phyloP scores from a whole-genome alignment of 345 rosid species.

The Ailanthus altissimus region DNA sequence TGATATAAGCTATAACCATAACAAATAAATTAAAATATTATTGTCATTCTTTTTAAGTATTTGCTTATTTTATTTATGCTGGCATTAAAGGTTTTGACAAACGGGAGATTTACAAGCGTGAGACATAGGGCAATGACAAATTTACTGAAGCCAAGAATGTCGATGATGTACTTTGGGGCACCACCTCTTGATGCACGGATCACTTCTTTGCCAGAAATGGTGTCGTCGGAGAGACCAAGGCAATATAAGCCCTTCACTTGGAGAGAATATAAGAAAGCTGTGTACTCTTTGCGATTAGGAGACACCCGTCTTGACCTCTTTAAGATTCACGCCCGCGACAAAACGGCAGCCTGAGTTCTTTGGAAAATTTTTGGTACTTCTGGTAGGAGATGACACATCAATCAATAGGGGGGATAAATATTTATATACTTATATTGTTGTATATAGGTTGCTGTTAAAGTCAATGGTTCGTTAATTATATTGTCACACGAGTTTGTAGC shows the following conservation, averaged over 20 bases:
- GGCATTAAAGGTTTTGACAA: constrained; percentile 62
- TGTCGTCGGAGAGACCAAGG: constrained; percentile 50
- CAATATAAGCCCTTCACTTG: constrained; percentile 72
- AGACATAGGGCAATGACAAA: constrained; percentile 76
- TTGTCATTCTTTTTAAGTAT: background rate
- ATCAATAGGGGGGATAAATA: background rate
- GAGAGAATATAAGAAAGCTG: constrained; percentile 77
- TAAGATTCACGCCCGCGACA: constrained; percentile 30
- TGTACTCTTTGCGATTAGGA: constrained; percentile 64
- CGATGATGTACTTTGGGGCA: constrained; percentile 85
- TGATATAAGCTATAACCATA: background rate
- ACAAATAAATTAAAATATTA: background rate
- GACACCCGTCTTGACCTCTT: constrained; percentile 70
- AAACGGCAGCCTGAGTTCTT: background rate
- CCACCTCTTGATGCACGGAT: constrained; percentile 65
- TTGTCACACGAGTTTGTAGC: no score
- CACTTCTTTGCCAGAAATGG: constrained; percentile 54
- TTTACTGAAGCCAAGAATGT: constrained; percentile 64
- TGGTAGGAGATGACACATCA: background rate
- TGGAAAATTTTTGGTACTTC: background rate
- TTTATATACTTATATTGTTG: no score
- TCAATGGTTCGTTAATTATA: no score
- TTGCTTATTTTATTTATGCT: background rate
- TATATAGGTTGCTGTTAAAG: no score
- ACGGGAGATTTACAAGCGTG: constrained; percentile 82